A percentile compares a stretch with the other conserved stretches of the same genome.
phyloP scores from a whole-genome alignment of 495 filamentous ascomycete genomes.

The Rostrohypoxylon terebratum region DNA sequence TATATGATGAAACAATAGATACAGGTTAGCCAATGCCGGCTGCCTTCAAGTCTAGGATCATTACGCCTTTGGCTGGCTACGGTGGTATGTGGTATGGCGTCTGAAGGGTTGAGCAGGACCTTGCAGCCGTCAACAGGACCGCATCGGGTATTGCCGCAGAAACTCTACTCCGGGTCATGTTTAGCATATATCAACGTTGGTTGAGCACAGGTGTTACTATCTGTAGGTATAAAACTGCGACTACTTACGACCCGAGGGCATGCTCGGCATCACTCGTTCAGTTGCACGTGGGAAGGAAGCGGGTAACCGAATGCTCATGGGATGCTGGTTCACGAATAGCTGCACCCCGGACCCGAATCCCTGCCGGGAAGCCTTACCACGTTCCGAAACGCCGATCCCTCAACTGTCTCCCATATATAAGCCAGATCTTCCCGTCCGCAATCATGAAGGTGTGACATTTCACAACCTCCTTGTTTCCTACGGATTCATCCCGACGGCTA shows the following conservation, averaged over 20 bases:
- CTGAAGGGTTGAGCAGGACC: neutral
- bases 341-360: slow-evolving; percentile 45
- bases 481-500: slow-evolving; percentile 37
- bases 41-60: slow-evolving; percentile 11
- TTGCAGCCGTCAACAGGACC: neutral
- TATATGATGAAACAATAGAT: slow-evolving; percentile 11
- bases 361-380: slow-evolving; percentile 25
- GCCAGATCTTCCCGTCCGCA: slow-evolving; percentile 28
- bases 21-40: slow-evolving; percentile 13
- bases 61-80: slow-evolving; percentile 1
- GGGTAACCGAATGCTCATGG: slow-evolving; percentile 37
- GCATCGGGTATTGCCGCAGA: neutral
- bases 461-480: slow-evolving; percentile 37
- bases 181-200: neutral
- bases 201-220: slow-evolving; percentile 24
- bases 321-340: slow-evolving; percentile 23
- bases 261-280: slow-evolving; percentile 14
- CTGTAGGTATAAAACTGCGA: slow-evolving; percentile 28
- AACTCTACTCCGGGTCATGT: neutral
- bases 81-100: neutral
- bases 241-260: slow-evolving; percentile 20
- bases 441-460: slow-evolving; percentile 41
- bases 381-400: slow-evolving; percentile 22
- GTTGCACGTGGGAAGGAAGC: slow-evolving; percentile 37
- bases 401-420: slow-evolving; percentile 37